Base-by-base conservation (phyloP, 208 protist species). In the Acanthamoeba royreba region DNA sequence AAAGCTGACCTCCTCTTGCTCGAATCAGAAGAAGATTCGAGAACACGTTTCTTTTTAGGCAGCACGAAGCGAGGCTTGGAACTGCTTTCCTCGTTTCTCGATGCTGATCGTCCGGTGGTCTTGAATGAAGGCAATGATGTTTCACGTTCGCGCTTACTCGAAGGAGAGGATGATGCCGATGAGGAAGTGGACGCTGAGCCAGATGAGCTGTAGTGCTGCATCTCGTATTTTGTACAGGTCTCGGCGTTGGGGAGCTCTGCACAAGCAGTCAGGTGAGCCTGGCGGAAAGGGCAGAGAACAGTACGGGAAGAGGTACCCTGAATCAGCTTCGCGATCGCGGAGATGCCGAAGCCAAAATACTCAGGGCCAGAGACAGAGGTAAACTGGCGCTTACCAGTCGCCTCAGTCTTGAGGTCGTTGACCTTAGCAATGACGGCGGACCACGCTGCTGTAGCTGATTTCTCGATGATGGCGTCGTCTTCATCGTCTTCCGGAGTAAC, bases 381-480 rank as follows among this genome's bases (percentile, higher is more conserved):
- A 43, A 92, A 92, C 88, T 92, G 53, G 2, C 88, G 53, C 63
- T 81, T 92, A 17, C 63, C 88, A 19, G 88, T 81, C 33, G 58
- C 83, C 83, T 92, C 88, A 28, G 61, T 92, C 88, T 81, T 92
- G 35, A 72, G 46, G 61, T 92, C 35, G 63, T 92, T 92, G 40
- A 92, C 88, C 47, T 81, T 92, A 33, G n/a, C 40, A 25, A 92
- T 72, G 7, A 92, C 63, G 7, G 40, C 66, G 35, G 88, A 92
- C 88, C 88, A 92, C 11, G 88, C 88, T 35, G 61, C 88, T 31
- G 88, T 92, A 15, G 88, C 88, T 4, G 88, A 92, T 35, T 92
- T 81, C 35, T 81, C 53, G 66, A 83, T 25, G 42, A 81, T 81
- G 46, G 88, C 45, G 17, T 81, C 45, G 53, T 92, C 61, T 17